Base-by-base conservation (phyloP, 2,329 filamentous ascomycete species). In the Aspergillus costaricaensis region DNA sequence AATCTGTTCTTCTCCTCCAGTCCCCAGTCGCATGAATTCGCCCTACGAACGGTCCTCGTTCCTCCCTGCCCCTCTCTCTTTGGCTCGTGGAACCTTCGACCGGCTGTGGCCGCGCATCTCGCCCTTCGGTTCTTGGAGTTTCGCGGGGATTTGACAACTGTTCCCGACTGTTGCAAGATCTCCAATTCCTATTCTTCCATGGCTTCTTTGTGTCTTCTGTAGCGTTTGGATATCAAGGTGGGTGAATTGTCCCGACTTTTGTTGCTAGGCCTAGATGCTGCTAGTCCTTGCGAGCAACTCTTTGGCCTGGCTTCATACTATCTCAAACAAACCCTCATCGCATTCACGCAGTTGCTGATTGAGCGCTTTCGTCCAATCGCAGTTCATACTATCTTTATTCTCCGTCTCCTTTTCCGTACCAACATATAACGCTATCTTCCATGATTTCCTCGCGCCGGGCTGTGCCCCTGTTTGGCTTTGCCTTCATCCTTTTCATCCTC, bases 371-470 rank as follows among this genome's bases (percentile, higher is more conserved):
- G 32, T 5, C 27, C 47, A 19, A 15, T 43, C 60, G 59, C 47
- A 39, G 44, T 58, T 39, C 41, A 44, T 23, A 23, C 38, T 61
- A 60, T 55, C 41, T 3, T 51, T 36, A 30, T 36, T 36, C 7
- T 36, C 5, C 10, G 32, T 36, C 53, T 49, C 52, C 25, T 48
- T 15, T 49, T 36, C 38, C 51, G 38, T 32, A 50, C 63, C 49
- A 63, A 59, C 56, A 43, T 27, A 56, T 54, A 44, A 55, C 9
- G 19, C 60, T 53, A 23, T 59, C 54, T 59, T 65, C 67, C 63
- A 76, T 76, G 74, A 66, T 72, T 70, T 67, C 67, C 64, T 66
- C 68, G 68, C 70, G 72, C 48, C 73, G 72, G 53, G 57, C 67
- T 49, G 64, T 73, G 38, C 67, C 73, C 61, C 66, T 72, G 48